Conservation (phyloP, 2,329 filamentous ascomycete genomes). For the Aspergillus luchuensis region DNA sequence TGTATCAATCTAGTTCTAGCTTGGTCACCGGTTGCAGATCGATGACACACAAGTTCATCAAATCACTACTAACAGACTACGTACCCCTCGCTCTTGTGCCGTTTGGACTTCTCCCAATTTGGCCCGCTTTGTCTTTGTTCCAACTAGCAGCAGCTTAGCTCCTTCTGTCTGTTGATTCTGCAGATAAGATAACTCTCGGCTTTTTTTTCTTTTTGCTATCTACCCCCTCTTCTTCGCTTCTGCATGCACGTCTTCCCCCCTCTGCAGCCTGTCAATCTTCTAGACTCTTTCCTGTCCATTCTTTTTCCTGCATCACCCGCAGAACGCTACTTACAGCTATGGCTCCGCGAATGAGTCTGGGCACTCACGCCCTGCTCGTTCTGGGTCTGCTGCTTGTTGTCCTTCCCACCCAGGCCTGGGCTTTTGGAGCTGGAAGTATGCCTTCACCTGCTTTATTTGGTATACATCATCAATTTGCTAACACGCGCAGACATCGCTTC, state of each 20-base stretch:
- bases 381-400: constrained; percentile 41
- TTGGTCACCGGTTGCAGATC: not conserved
- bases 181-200: not conserved
- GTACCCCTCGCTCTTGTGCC: no score
- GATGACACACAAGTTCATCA: not conserved
- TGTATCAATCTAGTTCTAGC: not conserved
- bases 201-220: not conserved
- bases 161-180: not conserved
- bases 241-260: constrained; percentile 6
- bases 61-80: not conserved
- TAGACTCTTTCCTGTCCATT: not conserved
- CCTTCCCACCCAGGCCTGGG: constrained; percentile 42
- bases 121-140: not conserved
- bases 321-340: constrained; percentile 21
- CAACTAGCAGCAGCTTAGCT: not conserved
- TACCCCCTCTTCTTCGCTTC: not conserved
- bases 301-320: constrained; percentile 4
- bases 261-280: constrained; percentile 1
- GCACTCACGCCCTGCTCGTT: constrained; percentile 37
- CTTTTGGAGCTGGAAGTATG: constrained; percentile 50
- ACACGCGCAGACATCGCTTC: constrained; percentile 47
- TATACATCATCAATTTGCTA: not conserved
- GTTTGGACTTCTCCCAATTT: not conserved
- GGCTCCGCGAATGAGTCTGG: constrained; percentile 23
- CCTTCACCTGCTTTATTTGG: not conserved